Percentiles rank a stretch among this genome's conserved stretches.
These are phyloP conservation scores for Fusarium mangiferae DNA, from an alignment of 2,329 filamentous ascomycete species.

Conservation along the genomic window DNA sequence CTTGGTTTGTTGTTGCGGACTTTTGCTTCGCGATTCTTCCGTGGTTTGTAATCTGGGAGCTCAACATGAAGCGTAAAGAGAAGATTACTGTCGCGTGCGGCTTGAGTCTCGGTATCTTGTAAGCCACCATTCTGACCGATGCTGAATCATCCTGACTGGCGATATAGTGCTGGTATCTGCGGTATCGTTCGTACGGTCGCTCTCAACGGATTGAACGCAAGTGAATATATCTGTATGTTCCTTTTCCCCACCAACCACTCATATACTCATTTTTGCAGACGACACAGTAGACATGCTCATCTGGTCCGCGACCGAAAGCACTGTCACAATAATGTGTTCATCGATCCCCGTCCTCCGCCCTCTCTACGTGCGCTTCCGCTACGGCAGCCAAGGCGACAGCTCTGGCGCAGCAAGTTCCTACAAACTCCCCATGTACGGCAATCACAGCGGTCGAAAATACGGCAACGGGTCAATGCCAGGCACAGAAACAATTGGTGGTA, in stretches of 20 bases:
- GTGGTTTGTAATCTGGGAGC: slow-evolving; percentile 30
- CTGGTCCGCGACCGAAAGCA: slow-evolving; percentile 31
- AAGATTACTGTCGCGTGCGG: slow-evolving; percentile 27
- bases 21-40: slow-evolving; percentile 26
- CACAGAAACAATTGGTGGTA: neutral
- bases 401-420: neutral
- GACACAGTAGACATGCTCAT: slow-evolving; percentile 31
- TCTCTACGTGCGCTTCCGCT: slow-evolving; percentile 17
- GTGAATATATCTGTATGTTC: slow-evolving; percentile 20
- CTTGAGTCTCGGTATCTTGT: slow-evolving; percentile 25
- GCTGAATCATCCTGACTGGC: neutral
- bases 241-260: rapidly evolving
- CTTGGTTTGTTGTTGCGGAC: slow-evolving; percentile 27
- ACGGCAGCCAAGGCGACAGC: slow-evolving; percentile 24
- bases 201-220: slow-evolving; percentile 8
- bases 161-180: slow-evolving; percentile 6
- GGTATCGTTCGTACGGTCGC: slow-evolving; percentile 26
- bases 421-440: slow-evolving; percentile 15
- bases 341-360: slow-evolving; percentile 25
- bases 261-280: neutral
- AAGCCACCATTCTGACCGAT: rapidly evolving
- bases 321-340: slow-evolving; percentile 28
- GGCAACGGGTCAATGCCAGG: neutral
- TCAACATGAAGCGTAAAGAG: slow-evolving; percentile 33
- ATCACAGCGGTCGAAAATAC: slow-evolving; percentile 18